Base-by-base conservation (phyloP, 257 asterid genomes). In the Solanum chiquidenum region DNA sequence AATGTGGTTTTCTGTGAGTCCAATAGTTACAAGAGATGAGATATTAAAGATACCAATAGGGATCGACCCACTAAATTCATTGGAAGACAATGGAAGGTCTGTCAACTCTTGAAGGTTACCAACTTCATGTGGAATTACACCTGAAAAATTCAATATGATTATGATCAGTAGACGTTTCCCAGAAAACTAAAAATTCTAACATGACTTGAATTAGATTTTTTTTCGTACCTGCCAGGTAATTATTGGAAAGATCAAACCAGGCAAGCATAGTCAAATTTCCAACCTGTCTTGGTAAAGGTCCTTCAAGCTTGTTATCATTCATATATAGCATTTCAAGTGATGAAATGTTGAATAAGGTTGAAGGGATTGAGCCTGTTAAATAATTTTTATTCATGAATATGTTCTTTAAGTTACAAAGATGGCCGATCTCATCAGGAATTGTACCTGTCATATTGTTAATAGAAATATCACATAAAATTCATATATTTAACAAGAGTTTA, bases 81-180 rank as follows among this genome's bases (percentile, higher is more conserved):
- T 76, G 55, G 10, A 72, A 62, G 42, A 72, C 74, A 89, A 84
- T 31, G 80, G 29, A 73, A 90, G 73, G 12, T 20, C 16, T 58
- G 23, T 34, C 86, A 90, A 58, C 62, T n/a, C n/a, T 55, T 25
- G 69, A 55, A 92, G 90, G 12, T 83, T 85, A 49, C 90, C 88
- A 12, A 92, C 40, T 85, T 90, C 93, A 9, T 68, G 31, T 18
- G 92, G 90, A 79, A 90, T 86, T 12, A 72, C 83, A 66, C 92
- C 94, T 84, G 90, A 35, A 4, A 84, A 58, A 71, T 12, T 42
- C n/a, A 33, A 5, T 69, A 37, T 11, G 38, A 42, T 23, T 20
- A 34, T 7, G 40, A 37, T 42, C 0, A 5, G 13, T 7, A 76
- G 21, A 76, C 7, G 1, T 40, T 20, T 42, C 18, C 1, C 2